phyloP scores from a whole-genome alignment of 2,329 filamentous ascomycete species.

The Elsinoe batatas region DNA sequence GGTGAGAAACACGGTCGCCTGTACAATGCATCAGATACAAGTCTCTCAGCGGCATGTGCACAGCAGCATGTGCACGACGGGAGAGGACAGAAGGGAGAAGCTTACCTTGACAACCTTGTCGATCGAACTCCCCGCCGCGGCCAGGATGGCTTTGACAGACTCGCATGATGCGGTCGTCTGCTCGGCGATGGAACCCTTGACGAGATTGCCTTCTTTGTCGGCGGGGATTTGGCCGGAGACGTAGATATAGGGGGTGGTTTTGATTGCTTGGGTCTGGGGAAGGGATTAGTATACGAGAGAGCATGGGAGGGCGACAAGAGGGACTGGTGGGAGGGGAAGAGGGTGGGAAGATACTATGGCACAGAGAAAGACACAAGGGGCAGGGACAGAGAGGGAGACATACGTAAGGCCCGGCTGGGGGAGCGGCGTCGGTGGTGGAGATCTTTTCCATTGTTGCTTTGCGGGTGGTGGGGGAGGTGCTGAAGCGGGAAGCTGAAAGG shows the following conservation, averaged over 20 bases:
- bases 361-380: too few relatives aligned
- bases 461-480: conserved; percentile 14
- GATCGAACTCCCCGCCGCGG: conserved; percentile 68
- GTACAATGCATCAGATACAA: not conserved
- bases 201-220: conserved; percentile 49
- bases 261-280: conserved; percentile 48
- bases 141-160: conserved; percentile 76
- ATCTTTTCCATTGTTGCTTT: conserved; percentile 37
- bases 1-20: conserved; percentile 65
- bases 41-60: not conserved
- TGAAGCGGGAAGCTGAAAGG: not conserved
- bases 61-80: not conserved
- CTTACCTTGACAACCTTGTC: conserved; percentile 73
- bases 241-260: conserved; percentile 58
- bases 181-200: conserved; percentile 56
- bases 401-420: conserved; percentile 35
- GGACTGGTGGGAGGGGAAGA: too few relatives aligned
- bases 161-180: conserved; percentile 62
- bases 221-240: conserved; percentile 70
- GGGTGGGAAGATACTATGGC: too few relatives aligned
- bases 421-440: conserved; percentile 31
- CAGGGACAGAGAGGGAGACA: conserved; percentile 16
- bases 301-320: not conserved
- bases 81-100: not conserved
- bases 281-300: not conserved